Base-by-base conservation (phyloP, 352 stramenopile genomes). In the Phytopythium oedochilum region DNA sequence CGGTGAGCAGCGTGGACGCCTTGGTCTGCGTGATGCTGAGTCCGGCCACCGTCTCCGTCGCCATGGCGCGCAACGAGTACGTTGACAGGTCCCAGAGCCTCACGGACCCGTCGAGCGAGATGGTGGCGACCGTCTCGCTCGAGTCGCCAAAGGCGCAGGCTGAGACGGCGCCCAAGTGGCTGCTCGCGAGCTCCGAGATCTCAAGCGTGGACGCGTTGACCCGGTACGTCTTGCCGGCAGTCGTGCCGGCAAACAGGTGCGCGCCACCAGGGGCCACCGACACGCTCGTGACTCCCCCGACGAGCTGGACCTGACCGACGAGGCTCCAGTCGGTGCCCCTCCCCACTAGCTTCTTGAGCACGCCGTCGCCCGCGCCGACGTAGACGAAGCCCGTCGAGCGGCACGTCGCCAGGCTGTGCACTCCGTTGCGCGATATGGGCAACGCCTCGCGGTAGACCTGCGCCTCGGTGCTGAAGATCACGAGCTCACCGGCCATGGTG, bases 281-380 rank as follows among this genome's bases (percentile, higher is more conserved):
- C 14, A 96, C 61, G 38, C 88, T 87, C 36, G 77, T 85, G 47
- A 97, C 77, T 1, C 78, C 85, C 12, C 86, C 82, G 4, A 96
- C 73, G 42, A 91, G 77, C 52, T 90, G 83, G 49, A 96, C 83
- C 51, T 96, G 83, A 17, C 71, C 69, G 22, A 92, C 72, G 26
- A 96, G 61, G 36, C 83, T 91, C 86, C 86, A 96, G 38, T 93
- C 83, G 3, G 79, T 75, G 43, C 92, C 77, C 8, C 75, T 68
- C 0, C 86, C 88, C 3, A 86, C 63, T 0, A 96, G 68, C 43
- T 93, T 92, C 66, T 92, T 93, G 29, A 97, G 61, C 35, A 92
- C 75, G 38, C 88, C 88, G 53, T 97, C 86, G 1, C 88, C 88
- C 31, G 83, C 86, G 12, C 88, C 88, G 11, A 92, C 82, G 57